Evolutionary conservation across 2,329 filamentous ascomycete genomes (phyloP), one percentile per base, ranked within the genome.

Genomic region (Xylaria polymorpha): DNA sequence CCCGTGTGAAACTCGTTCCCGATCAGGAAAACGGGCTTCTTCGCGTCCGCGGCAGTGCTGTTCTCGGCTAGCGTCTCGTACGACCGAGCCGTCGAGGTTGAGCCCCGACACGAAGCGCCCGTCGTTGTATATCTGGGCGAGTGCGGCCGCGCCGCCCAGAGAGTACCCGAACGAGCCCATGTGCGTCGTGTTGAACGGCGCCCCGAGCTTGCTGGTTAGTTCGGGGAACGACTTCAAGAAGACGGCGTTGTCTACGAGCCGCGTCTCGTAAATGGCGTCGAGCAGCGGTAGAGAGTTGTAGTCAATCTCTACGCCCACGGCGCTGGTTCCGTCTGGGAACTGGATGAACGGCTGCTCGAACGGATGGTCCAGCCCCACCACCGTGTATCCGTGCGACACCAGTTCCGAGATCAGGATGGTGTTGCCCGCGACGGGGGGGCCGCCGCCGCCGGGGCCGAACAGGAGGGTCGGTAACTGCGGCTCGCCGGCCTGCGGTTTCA

Each of bases 311-410:
- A 73, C 64, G 2, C 75, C 72, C 15, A 66, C 65, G 10, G 74
- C 57, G 15, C 69, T 73, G 0, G 74, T 77, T 3, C 74, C 74
- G 29, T 77, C 75, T 5, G 75, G 71, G 12, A 64, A 77, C 6
- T 71, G 68, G 20, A 77, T 39, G 62, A 76, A 77, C 0, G 75
- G 74, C 67, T 76, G 75, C 72, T 77, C 73, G 39, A 73, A 74
- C 2, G 73, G 65, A 55, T 77, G 75, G 37, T 77, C 75, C n/a
- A 75, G 48, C 18, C 69, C 69, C 0, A 61, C 32, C 20, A 63
- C 73, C 0, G 64, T 67, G 63, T 77, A 77, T 3, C 75, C 75
- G 53, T 71, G 39, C 4, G 68, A 71, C 0, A 58, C 69, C 10
- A 72, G 59, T 29, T 73, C 71, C 6, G 72, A 65, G 20, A 72